Evolutionary conservation across 75 land plant genomes (phyloP).

Genomic region (Sequoiadendron giganteum): DNA sequence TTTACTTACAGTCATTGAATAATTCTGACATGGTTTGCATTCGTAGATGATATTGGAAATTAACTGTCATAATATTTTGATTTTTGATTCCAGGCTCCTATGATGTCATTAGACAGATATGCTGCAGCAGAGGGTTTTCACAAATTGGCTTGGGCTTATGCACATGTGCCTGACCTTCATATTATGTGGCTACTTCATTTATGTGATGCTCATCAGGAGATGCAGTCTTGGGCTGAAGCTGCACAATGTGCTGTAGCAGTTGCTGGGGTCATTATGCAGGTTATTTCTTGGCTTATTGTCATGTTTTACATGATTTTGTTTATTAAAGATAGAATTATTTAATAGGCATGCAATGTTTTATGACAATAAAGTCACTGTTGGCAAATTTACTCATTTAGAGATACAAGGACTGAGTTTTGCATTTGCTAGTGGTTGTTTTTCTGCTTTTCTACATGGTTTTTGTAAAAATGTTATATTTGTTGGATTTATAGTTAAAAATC

Average conservation of each 20-base stretch:
- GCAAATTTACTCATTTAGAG: background rate
- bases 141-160: slow-evolving; percentile 91
- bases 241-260: slow-evolving; percentile 99
- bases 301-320: background rate
- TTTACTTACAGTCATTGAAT: background rate
- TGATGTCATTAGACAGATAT: slow-evolving; percentile 83
- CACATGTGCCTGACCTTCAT: slow-evolving; percentile 97
- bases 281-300: slow-evolving; percentile 7
- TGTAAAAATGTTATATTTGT: background rate
- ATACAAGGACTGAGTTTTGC: background rate
- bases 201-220: slow-evolving; percentile 98
- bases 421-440: background rate
- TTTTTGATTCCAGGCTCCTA: slow-evolving; percentile 47
- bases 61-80: background rate
- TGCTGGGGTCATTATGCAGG: slow-evolving; percentile 99
- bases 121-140: slow-evolving; percentile 93
- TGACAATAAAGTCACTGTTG: background rate
- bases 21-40: slow-evolving; percentile 6
- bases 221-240: slow-evolving; percentile 99
- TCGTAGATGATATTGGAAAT: background rate
- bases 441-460: background rate
- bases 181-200: slow-evolving; percentile 99
- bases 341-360: background rate
- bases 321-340: background rate
- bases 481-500: background rate